Evolutionary conservation across 805 yeast genomes (phyloP).

Genomic region (Saccharomycopsis schoenii): DNA sequence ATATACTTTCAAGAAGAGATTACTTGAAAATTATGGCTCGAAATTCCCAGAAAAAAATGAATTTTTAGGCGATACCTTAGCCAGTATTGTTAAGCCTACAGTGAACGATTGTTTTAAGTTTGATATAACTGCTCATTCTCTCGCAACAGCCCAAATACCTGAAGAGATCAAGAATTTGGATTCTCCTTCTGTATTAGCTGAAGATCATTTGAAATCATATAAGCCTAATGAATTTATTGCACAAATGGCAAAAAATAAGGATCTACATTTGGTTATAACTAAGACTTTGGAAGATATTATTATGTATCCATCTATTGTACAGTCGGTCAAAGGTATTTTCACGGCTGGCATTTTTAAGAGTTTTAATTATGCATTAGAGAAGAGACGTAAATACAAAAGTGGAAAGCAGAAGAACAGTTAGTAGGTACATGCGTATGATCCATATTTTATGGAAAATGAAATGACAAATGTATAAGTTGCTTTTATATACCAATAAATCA

Average conservation of each 20-base stretch:
- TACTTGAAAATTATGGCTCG: constrained; percentile 24
- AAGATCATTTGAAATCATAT: background rate
- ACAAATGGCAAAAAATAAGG: constrained; percentile 34
- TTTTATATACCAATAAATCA: too few species aligned
- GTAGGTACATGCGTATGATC: background rate
- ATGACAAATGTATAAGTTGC: background rate
- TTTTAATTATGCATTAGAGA: constrained; percentile 66
- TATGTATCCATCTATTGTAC: constrained; percentile 58
- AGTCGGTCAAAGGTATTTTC: constrained; percentile 71
- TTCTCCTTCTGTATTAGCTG: constrained; percentile 5
- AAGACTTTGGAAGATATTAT: constrained; percentile 47
- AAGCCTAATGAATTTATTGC: constrained; percentile 28
- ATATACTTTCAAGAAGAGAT: constrained; percentile 32
- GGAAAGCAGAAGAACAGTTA: background rate
- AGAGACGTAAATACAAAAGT: constrained; percentile 30
- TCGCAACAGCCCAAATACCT: background rate
- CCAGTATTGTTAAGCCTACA: background rate
- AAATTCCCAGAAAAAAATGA: background rate
- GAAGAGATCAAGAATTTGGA: background rate
- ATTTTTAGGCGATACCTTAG: background rate
- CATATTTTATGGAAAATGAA: background rate
- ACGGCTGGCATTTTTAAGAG: constrained; percentile 79
- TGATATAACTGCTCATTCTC: background rate
- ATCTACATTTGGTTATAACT: constrained; percentile 28
- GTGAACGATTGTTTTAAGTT: background rate